A percentile compares a stretch with the other conserved stretches of the same genome.
phyloP scores from a whole-genome alignment of 2,329 filamentous ascomycete species.

The Lachnellula hyalina region DNA sequence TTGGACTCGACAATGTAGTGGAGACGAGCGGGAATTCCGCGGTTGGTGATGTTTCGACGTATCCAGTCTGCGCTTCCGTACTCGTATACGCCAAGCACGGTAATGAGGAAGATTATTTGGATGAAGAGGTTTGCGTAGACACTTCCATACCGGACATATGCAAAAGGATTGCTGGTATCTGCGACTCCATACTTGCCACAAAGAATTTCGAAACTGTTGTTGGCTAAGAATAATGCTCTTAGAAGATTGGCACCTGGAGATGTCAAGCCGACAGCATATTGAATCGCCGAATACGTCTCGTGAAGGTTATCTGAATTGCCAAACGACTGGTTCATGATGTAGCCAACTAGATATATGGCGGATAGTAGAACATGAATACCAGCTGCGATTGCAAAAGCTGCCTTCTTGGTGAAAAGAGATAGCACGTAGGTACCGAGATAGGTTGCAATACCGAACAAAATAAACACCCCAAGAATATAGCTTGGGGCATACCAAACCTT shows the following conservation, averaged over 20 bases:
- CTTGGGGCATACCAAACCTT: conserved; percentile 18
- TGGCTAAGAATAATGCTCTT: conserved; percentile 49
- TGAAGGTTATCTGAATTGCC: conserved; percentile 47
- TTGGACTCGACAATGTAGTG: conserved; percentile 24
- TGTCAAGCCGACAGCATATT: conserved; percentile 52
- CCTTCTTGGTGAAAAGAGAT: conserved; percentile 24
- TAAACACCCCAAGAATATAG: conserved; percentile 21
- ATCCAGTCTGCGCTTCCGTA: conserved; percentile 26
- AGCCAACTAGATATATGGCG: conserved; percentile 43
- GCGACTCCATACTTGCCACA: conserved; percentile 24
- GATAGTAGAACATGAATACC: conserved; percentile 33
- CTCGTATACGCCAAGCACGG: conserved; percentile 18
- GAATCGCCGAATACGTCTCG: conserved; percentile 44
- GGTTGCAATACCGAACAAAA: conserved; percentile 26
- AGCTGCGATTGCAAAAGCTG: conserved; percentile 24
- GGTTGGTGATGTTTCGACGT: conserved; percentile 18
- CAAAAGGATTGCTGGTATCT: conserved; percentile 15
- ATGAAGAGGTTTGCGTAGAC: conserved; percentile 24
- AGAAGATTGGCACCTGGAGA: conserved; percentile 55
- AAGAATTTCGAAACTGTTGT: conserved; percentile 20
- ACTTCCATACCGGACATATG: conserved; percentile 23
- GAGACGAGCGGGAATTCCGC: conserved; percentile 18
- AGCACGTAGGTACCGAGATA: conserved; percentile 25
- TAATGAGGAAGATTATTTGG: conserved; percentile 23
- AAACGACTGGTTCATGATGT: conserved; percentile 52